Conservation (phyloP, 371 early-diverging fungal genomes). For the Actinomucor elegans region DNA sequence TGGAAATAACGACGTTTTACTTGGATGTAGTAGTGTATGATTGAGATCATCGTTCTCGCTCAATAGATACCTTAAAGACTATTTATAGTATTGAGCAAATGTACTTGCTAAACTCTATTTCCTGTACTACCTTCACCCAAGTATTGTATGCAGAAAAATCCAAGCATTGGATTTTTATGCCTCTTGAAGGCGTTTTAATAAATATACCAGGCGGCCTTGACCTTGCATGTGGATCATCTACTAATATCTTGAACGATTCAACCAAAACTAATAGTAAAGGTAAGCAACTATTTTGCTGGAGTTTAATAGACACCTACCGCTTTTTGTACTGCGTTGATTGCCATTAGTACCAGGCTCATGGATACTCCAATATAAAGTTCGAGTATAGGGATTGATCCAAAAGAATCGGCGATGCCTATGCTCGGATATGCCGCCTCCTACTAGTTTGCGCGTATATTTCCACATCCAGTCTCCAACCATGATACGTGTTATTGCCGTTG, state of each 20-base stretch:
- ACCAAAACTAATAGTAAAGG: slow-evolving; percentile 33
- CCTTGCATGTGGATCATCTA: slow-evolving; percentile 17
- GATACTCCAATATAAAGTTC: slow-evolving; percentile 71
- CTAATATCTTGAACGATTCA: slow-evolving; percentile 43
- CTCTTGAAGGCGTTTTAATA: slow-evolving; percentile 56
- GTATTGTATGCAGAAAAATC: slow-evolving; percentile 56
- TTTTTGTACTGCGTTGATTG: slow-evolving; percentile 38
- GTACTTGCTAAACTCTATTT: no score
- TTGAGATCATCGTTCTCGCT: not conserved
- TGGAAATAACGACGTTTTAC: not conserved
- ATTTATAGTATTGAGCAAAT: no score
- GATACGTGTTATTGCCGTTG: slow-evolving; percentile 61
- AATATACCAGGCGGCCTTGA: slow-evolving; percentile 49
- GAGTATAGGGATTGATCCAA: slow-evolving; percentile 77
- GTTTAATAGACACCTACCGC: slow-evolving; percentile 24
- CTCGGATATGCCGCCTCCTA: slow-evolving; percentile 50
- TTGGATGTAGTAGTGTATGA: not conserved
- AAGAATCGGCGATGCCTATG: slow-evolving; percentile 67
- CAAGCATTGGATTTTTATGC: slow-evolving; percentile 62
- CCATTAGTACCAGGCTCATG: slow-evolving; percentile 55
- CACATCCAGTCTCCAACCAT: slow-evolving; percentile 74
- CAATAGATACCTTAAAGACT: not conserved
- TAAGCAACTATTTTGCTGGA: not conserved
- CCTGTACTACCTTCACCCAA: slow-evolving; percentile 50
- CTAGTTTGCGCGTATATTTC: slow-evolving; percentile 65